phyloP scores from a whole-genome alignment of 371 early-diverging fungal genomes.

The Vavraia culicis region DNA sequence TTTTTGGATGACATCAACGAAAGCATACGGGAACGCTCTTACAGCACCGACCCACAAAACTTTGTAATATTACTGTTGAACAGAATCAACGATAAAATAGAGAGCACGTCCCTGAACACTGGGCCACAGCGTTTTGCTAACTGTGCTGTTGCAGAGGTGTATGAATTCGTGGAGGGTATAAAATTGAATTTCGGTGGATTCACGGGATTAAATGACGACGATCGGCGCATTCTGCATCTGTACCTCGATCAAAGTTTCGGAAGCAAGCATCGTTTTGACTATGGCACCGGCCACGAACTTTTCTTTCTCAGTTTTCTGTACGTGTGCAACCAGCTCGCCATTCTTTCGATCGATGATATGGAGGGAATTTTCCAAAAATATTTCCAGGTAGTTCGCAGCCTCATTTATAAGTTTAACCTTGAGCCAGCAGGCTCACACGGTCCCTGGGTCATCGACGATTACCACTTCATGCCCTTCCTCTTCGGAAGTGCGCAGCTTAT shows the following conservation, averaged over 20 bases:
- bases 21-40: no score
- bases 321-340: background rate
- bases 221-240: slow-evolving; percentile 48
- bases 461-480: slow-evolving; percentile 79
- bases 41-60: no score
- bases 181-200: no score
- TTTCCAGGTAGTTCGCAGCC: slow-evolving; percentile 56
- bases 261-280: slow-evolving; percentile 76
- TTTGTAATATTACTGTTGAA: no score
- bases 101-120: no score
- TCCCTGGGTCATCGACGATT: slow-evolving; percentile 93
- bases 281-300: slow-evolving; percentile 95
- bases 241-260: slow-evolving; percentile 77
- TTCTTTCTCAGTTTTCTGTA: slow-evolving; percentile 72
- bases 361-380: slow-evolving; percentile 58
- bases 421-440: slow-evolving; percentile 97
- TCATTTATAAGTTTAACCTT: slow-evolving; percentile 72
- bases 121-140: no score
- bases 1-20: no score
- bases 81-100: no score
- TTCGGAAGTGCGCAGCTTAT: slow-evolving; percentile 68
- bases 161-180: no score
- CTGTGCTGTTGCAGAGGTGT: no score
- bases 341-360: slow-evolving; percentile 23
- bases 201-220: background rate